Conservation (phyloP, 495 filamentous ascomycete species). For the Astrothelium subdiscretum region DNA sequence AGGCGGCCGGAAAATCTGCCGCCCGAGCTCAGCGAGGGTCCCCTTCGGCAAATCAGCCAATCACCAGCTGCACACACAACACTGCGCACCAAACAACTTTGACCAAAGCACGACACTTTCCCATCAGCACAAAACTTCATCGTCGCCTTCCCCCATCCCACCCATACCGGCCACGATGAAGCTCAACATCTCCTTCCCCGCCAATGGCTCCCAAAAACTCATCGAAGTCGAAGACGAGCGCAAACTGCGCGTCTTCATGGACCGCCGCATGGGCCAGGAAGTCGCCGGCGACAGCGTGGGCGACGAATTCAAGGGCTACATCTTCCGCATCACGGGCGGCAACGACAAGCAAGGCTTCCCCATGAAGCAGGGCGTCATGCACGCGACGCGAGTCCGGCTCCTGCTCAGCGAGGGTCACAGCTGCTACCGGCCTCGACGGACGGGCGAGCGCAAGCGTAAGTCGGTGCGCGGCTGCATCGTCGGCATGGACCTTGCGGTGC, state of each 20-base stretch:
- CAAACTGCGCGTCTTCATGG: conserved; percentile 75
- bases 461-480: conserved; percentile 96
- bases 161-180: conserved; percentile 56
- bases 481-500: conserved; percentile 81
- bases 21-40: neutral
- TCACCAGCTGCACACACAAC: neutral
- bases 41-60: neutral
- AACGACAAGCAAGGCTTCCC: conserved; percentile 99
- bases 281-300: conserved; percentile 87
- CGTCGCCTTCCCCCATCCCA: neutral
- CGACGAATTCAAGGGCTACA: conserved; percentile 98
- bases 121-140: neutral
- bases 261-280: conserved; percentile 94
- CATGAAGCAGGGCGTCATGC: conserved; percentile 99
- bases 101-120: neutral
- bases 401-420: conserved; percentile 86
- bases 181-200: conserved; percentile 96
- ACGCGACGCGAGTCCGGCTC: conserved; percentile 93
- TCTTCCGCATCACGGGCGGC: conserved; percentile 95
- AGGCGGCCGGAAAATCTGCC: neutral
- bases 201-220: conserved; percentile 98
- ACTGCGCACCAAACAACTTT: neutral
- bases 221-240: conserved; percentile 98
- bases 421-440: conserved; percentile 96
- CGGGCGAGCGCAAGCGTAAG: conserved; percentile 98